Conservation (phyloP, 2,329 filamentous ascomycete species). For the Fusarium tricinctum region DNA sequence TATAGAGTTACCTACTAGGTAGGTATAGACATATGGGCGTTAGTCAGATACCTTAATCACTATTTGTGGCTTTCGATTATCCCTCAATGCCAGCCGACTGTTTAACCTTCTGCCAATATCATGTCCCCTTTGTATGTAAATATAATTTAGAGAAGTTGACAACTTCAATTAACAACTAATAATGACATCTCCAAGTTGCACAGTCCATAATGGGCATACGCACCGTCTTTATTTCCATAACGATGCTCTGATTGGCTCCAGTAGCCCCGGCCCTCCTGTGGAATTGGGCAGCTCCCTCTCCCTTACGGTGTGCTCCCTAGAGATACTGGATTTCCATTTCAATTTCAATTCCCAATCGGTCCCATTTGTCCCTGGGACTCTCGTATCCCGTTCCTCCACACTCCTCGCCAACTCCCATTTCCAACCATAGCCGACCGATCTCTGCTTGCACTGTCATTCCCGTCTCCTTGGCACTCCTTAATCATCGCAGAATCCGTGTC, state of each 20-base stretch:
- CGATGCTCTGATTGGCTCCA: constrained; percentile 27
- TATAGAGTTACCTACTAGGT: too few relatives aligned
- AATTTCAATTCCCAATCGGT: background rate
- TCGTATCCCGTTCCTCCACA: constrained; percentile 33
- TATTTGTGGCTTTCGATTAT: too few relatives aligned
- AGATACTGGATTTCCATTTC: constrained; percentile 17
- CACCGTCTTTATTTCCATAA: constrained; percentile 13
- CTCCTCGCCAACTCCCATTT: background rate
- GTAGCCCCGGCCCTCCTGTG: constrained; percentile 17
- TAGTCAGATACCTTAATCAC: background rate
- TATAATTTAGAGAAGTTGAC: background rate
- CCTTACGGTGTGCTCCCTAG: constrained; percentile 15
- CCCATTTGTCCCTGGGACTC: constrained; percentile 28
- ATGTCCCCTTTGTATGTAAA: background rate
- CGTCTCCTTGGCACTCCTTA: constrained; percentile 16
- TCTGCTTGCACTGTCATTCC: constrained; percentile 24
- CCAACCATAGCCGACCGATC: constrained; percentile 22
- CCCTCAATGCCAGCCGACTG: too few relatives aligned
- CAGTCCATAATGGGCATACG: constrained; percentile 13
- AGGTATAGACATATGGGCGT: too few relatives aligned
- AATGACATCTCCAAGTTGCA: constrained; percentile 2
- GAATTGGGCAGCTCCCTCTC: constrained; percentile 38
- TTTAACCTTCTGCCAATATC: background rate
- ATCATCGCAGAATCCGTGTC: constrained; percentile 8
- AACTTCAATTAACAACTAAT: background rate